A percentile compares a stretch with the other conserved stretches of the same genome.
Evolutionary conservation across 2,329 filamentous ascomycete species (phyloP).

Genomic region (Cytospora leucostoma): DNA sequence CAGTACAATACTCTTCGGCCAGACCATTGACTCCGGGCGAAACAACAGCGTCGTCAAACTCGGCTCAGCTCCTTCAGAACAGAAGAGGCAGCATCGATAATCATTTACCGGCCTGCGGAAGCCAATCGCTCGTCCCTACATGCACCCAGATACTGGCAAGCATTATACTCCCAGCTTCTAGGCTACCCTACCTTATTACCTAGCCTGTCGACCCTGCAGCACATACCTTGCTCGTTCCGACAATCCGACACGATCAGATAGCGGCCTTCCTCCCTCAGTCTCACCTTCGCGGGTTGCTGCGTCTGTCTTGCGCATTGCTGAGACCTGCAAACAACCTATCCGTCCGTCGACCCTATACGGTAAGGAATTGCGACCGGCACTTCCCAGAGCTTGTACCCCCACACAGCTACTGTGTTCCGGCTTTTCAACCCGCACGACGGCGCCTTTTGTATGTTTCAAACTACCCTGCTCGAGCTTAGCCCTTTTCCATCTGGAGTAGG

Average conservation of each 20-base stretch:
- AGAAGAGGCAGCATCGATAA: constrained; percentile 10
- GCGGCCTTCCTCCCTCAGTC: constrained; percentile 18
- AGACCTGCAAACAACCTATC: not conserved
- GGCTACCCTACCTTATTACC: constrained; percentile 21
- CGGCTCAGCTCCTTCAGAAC: constrained; percentile 7
- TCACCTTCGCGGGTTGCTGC: constrained; percentile 8
- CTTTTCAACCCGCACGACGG: constrained; percentile 19
- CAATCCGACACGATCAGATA: constrained; percentile 21
- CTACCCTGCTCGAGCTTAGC: constrained; percentile 17
- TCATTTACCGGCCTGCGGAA: constrained; percentile 7
- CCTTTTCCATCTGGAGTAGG: constrained; percentile 6
- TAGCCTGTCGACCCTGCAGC: constrained; percentile 18
- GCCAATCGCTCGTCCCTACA: constrained; percentile 12
- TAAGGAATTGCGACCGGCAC: constrained; percentile 3
- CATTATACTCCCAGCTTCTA: constrained; percentile 11
- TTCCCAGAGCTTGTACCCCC: constrained; percentile 11
- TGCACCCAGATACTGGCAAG: constrained; percentile 17
- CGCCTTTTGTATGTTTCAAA: constrained; percentile 26
- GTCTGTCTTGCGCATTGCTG: constrained; percentile 2
- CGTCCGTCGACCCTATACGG: not conserved
- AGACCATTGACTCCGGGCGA: constrained; percentile 8
- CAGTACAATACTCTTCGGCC: constrained; percentile 9
- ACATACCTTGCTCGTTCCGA: constrained; percentile 15
- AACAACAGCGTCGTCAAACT: constrained; percentile 18
- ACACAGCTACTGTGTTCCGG: constrained; percentile 13